phyloP scores from a whole-genome alignment of 2,329 filamentous ascomycete species.

The Claviceps maximensis region DNA sequence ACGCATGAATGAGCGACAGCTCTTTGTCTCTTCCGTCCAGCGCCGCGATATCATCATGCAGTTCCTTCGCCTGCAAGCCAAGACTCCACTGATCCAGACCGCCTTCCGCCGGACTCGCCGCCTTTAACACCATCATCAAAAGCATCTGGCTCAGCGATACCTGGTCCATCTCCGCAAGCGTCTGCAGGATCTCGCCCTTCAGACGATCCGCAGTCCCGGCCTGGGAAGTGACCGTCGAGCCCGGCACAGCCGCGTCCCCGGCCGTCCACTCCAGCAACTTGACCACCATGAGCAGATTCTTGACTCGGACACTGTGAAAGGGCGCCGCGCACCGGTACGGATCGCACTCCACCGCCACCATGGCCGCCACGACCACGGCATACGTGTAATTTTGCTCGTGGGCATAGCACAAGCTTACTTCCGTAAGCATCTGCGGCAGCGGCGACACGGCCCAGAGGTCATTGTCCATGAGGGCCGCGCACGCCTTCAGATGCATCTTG shows the following conservation, averaged over 20 bases:
- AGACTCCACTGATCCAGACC: conserved; percentile 32
- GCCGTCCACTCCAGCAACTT: conserved; percentile 39
- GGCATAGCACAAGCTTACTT: conserved; percentile 31
- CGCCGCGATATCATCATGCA: conserved; percentile 36
- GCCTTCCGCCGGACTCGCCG: conserved; percentile 28
- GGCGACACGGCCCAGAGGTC: conserved; percentile 37
- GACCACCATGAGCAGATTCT: conserved; percentile 36
- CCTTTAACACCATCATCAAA: conserved; percentile 32
- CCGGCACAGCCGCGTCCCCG: conserved; percentile 17
- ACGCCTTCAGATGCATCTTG: conserved; percentile 6
- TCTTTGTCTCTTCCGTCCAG: conserved; percentile 33
- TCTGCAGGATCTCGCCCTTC: conserved; percentile 14
- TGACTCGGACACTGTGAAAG: conserved; percentile 36
- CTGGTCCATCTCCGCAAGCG: conserved; percentile 33
- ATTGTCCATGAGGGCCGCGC: conserved; percentile 12
- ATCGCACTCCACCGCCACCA: conserved; percentile 33
- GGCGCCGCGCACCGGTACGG: conserved; percentile 36
- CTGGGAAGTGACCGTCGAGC: conserved; percentile 12
- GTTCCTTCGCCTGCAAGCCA: conserved; percentile 27
- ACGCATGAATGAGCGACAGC: conserved; percentile 28
- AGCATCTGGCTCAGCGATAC: conserved; percentile 40
- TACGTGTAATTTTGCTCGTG: conserved; percentile 28
- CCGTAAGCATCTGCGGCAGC: conserved; percentile 29
- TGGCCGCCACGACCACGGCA: conserved; percentile 33
- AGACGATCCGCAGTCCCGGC: conserved; percentile 12